phyloP scores from a whole-genome alignment of 2,329 filamentous ascomycete genomes.

The Ophioceras dolichostomum region DNA sequence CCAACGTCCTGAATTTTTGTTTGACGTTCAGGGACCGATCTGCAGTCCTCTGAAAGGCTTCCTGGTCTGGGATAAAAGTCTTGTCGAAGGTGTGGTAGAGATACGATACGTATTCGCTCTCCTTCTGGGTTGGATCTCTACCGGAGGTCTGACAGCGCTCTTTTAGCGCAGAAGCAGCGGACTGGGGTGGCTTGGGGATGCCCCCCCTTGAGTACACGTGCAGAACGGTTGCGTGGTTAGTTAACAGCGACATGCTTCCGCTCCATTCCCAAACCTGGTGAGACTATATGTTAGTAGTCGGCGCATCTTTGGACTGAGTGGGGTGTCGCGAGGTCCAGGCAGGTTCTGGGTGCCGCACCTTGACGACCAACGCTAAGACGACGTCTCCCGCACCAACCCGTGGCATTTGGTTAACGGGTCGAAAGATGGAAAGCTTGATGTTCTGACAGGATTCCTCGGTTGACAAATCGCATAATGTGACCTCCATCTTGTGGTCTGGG shows the following conservation, averaged over 20 bases:
- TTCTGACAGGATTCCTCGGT: conserved; percentile 27
- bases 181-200: conserved; percentile 25
- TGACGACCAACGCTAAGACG: conserved; percentile 27
- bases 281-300: no score
- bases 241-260: conserved; percentile 27
- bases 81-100: conserved; percentile 33
- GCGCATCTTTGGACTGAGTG: no score
- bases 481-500: conserved; percentile 46
- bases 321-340: no score
- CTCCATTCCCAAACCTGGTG: conserved; percentile 30
- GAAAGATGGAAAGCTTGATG: conserved; percentile 49
- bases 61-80: conserved; percentile 24
- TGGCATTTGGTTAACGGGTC: conserved; percentile 34
- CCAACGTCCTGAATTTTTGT: conserved; percentile 51
- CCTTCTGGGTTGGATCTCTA: conserved; percentile 13
- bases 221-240: conserved; percentile 27
- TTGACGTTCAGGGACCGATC: conserved; percentile 28
- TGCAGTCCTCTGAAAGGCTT: conserved; percentile 27
- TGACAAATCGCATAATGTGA: conserved; percentile 49
- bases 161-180: conserved; percentile 20
- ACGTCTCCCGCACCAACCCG: conserved; percentile 42
- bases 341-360: no score
- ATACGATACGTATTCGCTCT: conserved; percentile 32
- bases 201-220: conserved; percentile 26
- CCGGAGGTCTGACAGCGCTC: conserved; percentile 4